These are phyloP conservation scores for Trypanosoma melophagium DNA, from an alignment of 208 protist species.

Conservation along the genomic window DNA sequence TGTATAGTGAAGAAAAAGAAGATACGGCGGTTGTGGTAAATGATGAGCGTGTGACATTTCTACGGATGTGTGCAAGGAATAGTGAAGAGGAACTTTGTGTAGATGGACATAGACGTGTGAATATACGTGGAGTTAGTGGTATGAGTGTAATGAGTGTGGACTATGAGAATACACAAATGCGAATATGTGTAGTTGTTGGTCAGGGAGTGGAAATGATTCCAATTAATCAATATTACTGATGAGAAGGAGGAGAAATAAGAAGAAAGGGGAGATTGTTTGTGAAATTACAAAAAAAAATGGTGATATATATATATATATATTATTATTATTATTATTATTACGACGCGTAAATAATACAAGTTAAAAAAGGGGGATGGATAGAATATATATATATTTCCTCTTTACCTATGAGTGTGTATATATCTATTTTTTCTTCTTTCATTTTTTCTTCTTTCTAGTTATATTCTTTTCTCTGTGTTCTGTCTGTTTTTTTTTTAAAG, in stretches of 20 bases:
- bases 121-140: slow-evolving; percentile 69
- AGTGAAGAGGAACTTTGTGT: slow-evolving; percentile 9
- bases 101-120: slow-evolving; percentile 31
- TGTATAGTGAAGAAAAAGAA: neutral
- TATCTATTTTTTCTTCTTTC: neutral
- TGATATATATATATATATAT: slow-evolving; percentile 23
- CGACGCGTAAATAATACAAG: too few species aligned
- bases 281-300: neutral
- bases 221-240: neutral
- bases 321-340: too few species aligned
- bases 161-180: neutral
- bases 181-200: slow-evolving; percentile 23
- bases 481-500: neutral
- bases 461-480: neutral
- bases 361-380: too few species aligned
- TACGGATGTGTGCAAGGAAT: neutral
- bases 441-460: neutral
- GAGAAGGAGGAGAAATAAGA: neutral
- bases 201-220: slow-evolving; percentile 24
- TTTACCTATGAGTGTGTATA: too few species aligned
- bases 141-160: slow-evolving; percentile 25
- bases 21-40: slow-evolving; percentile 31
- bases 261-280: neutral
- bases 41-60: slow-evolving; percentile 38
- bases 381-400: too few species aligned